Base-by-base conservation (phyloP, 225 moss, liverwort and hornwort genomes). In the Neckera pumila region DNA sequence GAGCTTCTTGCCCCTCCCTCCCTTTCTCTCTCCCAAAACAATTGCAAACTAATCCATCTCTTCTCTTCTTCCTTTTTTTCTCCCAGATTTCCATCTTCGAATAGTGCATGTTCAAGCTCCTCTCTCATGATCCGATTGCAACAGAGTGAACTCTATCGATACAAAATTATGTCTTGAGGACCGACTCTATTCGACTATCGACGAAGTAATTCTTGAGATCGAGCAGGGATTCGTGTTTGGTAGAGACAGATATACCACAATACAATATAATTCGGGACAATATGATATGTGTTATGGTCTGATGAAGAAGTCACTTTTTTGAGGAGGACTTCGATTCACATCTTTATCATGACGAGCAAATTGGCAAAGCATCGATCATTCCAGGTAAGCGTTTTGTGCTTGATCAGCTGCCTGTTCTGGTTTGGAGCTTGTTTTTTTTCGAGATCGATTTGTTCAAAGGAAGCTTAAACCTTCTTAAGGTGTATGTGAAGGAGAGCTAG, bases 1-100 rank as follows among this genome's bases (percentile, higher is more conserved):
- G 65, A 30, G 47, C 78, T 88, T 91, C 91, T 91, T 88, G 90
- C 88, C 90, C 77, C 76, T 76, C 67, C 85, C 75, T 67, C 80
- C 81, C 76, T 81, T 4, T 18, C 42, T 81, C 61, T 58, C 47
- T 33, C 75, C 42, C 60, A 58, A 28, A 61, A 42, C 61, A 42
- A 70, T 27, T 53, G 65, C n/a, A 27, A 54, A 36, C 23, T 17
- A 23, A 65, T 45, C 13, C 77, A 36, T 43, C 61, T 72, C 78
- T 30, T 83, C 25, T 45, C 19, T 25, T 38, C 57, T 42, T 7
- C 40, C 20, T 7, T 42, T 30, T 40, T 40, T 57, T 14, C 31
- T 12, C 20, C 12, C 40, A 40, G 78, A 40, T 79, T 58, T 79
- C 18, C 11, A 58, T 18, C 79, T 28, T 79, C 79, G 40, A 79